A percentile compares a stretch with the other conserved stretches of the same genome.
These are phyloP conservation scores for Teratosphaeria nubilosa DNA, from an alignment of 2,329 filamentous ascomycete genomes.

Conservation along the genomic window DNA sequence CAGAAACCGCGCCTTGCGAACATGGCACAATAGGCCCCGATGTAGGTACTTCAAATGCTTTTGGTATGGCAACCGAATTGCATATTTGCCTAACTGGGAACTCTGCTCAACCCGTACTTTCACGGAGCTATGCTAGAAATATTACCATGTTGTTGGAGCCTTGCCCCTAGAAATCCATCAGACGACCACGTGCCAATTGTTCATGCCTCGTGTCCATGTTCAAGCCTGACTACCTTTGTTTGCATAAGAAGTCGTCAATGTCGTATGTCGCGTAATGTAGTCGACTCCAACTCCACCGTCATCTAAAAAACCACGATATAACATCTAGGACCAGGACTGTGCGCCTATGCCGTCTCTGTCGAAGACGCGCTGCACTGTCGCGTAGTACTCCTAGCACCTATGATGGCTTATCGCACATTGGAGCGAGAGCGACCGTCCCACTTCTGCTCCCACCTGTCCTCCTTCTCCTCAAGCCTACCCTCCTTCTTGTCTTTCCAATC, in stretches of 20 bases:
- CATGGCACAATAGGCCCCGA: neutral
- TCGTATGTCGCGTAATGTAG: neutral
- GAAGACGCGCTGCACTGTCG: neutral
- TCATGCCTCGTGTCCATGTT: neutral
- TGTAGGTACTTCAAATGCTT: neutral
- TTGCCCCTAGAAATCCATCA: too few relatives aligned
- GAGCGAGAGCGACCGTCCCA: conserved; percentile 6
- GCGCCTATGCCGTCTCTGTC: neutral
- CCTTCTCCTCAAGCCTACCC: conserved; percentile 5
- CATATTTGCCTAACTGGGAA: neutral
- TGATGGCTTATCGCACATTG: neutral
- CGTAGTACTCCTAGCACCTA: neutral
- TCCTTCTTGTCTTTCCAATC: conserved; percentile 19
- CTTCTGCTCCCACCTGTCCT: conserved; percentile 11
- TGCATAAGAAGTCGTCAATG: neutral
- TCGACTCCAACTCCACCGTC: neutral
- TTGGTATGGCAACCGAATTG: too few relatives aligned
- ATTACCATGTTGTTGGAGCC: neutral
- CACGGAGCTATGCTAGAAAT: neutral
- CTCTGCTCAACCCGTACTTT: neutral
- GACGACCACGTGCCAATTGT: neutral
- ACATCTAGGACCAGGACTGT: neutral
- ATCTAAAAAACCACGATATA: neutral
- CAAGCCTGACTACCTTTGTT: neutral
- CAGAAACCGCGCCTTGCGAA: neutral